Base-by-base conservation (phyloP, 495 filamentous ascomycete genomes). In the Bacidia rubella region DNA sequence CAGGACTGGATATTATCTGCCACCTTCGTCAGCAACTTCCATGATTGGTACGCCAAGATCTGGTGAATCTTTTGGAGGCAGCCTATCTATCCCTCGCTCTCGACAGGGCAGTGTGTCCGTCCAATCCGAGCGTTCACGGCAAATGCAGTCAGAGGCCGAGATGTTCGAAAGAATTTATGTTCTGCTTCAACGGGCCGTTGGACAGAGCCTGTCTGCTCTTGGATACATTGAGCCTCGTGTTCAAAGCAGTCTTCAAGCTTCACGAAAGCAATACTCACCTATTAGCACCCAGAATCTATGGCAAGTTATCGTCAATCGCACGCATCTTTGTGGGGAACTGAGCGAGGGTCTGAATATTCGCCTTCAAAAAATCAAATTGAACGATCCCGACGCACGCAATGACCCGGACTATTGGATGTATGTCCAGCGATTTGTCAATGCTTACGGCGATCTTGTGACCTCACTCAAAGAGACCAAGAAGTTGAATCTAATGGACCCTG, bases 381-480 rank as follows among this genome's bases (percentile, higher is more conserved):
- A 87, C 58, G 87, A 95, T 54, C 85, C 82, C 9, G 71, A 73
- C 15, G 74, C 85, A 46, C 76, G 87, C 25, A 87, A 82, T 29
- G 82, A 88, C 56, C 72, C 76, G 21, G 76, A 81, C 44, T 92
- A 94, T 64, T 95, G 88, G 88, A 78, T 78, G 52, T 72, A 87
- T 23, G 89, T 83, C 71, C 85, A 81, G 63, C 67, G 68, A 40
- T 93, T 89, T 60, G 78, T 90, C 64, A 66, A 83, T 66, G 76
- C 85, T 15, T 92, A 87, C 68, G 78, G 80, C 54, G 77, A 87
- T 46, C 70, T 93, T 1, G 81, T 82, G 11, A 75, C 74, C 39
- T 80, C 81, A 56, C 78, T 89, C 64, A 83, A 80, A 60, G 77
- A 84, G 52, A 77, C 81, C 41, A 74, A 76, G 61, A 77, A 70